phyloP scores from a whole-genome alignment of 345 rosid genomes.

The Bruguiera parviflora region DNA sequence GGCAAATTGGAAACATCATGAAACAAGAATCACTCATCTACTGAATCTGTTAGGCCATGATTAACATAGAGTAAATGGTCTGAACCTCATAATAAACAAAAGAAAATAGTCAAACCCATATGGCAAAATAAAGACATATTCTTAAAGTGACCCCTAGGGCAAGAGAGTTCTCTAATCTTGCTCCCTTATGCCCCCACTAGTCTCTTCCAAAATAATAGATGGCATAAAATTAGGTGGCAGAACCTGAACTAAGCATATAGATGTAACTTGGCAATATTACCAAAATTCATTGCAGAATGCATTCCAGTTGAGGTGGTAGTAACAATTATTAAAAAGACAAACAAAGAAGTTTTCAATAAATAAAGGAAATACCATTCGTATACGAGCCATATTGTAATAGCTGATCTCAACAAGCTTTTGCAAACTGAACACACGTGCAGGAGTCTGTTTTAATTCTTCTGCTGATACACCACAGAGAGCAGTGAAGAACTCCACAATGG shows the following conservation, averaged over 20 bases:
- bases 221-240: neutral
- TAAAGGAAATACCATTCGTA: constrained; percentile 71
- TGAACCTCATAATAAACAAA: no score
- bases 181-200: neutral
- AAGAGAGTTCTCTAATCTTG: no score
- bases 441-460: constrained; percentile 92
- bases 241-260: neutral
- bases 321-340: constrained; percentile 2
- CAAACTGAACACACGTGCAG: constrained; percentile 98
- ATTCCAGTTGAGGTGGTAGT: neutral
- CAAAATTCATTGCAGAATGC: neutral
- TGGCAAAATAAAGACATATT: no score
- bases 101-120: no score
- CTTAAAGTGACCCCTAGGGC: no score
- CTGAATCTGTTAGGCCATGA: no score
- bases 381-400: constrained; percentile 97
- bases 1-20: no score
- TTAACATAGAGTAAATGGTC: no score
- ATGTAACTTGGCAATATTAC: constrained; percentile 8
- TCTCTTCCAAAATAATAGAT: neutral
- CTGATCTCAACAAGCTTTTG: constrained; percentile 99
- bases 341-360: constrained; percentile 3
- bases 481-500: constrained; percentile 91
- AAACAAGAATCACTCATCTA: no score
- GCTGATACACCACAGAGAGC: constrained; percentile 97